Evolutionary conservation across 208 protist genomes (phyloP).

Genomic region (Porcisia deanei): DNA sequence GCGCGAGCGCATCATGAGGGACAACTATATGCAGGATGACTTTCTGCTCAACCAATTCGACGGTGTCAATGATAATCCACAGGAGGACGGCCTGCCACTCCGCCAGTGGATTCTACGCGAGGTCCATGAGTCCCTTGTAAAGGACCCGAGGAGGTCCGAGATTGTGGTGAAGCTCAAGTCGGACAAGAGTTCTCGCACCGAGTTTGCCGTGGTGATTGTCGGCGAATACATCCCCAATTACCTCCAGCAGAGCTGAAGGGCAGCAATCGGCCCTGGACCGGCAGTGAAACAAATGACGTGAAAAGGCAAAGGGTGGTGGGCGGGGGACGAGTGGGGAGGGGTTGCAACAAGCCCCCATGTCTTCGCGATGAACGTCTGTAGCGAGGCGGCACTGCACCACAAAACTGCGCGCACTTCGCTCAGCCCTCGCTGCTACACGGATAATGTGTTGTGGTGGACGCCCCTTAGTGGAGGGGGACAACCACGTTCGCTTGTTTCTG

Average conservation of each 20-base stretch:
- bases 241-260: constrained; percentile 10
- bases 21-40: constrained; percentile 50
- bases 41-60: constrained; percentile 72
- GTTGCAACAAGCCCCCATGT: too few relatives aligned
- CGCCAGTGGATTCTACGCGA: constrained; percentile 73
- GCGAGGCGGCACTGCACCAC: not conserved
- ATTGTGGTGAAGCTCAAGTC: constrained; percentile 51
- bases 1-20: constrained; percentile 40
- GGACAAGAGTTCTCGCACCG: constrained; percentile 48
- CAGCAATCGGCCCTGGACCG: not conserved
- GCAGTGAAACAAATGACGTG: not conserved
- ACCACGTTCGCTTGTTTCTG: too few relatives aligned
- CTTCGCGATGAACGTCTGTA: not conserved
- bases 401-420: not conserved
- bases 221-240: constrained; percentile 27
- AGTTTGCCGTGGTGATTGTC: constrained; percentile 43
- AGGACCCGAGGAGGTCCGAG: constrained; percentile 54
- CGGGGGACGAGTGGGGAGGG: too few relatives aligned
- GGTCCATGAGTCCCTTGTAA: constrained; percentile 46
- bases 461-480: not conserved
- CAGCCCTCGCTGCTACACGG: not conserved
- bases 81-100: constrained; percentile 74
- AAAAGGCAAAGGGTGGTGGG: not conserved
- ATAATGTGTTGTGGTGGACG: not conserved
- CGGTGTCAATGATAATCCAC: constrained; percentile 68